A percentile compares a stretch with the other conserved stretches of the same genome.
Evolutionary conservation across 495 filamentous ascomycete genomes (phyloP).

Genomic region (Penicillium manginii): DNA sequence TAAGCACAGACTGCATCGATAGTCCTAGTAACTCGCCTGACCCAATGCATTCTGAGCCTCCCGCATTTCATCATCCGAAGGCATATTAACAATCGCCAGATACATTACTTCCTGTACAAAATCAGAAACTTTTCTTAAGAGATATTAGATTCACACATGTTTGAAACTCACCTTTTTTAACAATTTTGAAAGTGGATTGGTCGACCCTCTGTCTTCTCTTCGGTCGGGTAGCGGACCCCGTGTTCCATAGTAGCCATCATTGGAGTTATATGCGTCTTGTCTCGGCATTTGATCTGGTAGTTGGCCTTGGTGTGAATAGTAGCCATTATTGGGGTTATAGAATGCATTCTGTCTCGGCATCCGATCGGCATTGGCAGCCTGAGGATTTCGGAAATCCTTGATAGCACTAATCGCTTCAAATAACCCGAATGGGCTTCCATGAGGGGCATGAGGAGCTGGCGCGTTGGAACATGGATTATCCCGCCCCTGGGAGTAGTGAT

Average conservation of each 20-base stretch:
- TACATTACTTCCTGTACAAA: slow-evolving; percentile 49
- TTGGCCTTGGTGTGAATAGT: background rate
- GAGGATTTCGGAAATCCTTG: slow-evolving; percentile 5
- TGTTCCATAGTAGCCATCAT: background rate
- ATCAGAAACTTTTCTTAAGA: background rate
- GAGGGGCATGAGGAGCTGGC: slow-evolving; percentile 14
- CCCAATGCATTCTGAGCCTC: slow-evolving; percentile 17
- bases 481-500: background rate
- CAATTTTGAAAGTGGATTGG: slow-evolving; percentile 14
- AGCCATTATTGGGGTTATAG: background rate
- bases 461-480: slow-evolving; percentile 10
- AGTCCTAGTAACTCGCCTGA: background rate
- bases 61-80: slow-evolving; percentile 47
- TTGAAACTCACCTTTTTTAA: slow-evolving; percentile 16
- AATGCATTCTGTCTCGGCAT: background rate
- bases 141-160: background rate
- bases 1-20: no score
- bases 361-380: background rate
- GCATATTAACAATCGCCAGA: slow-evolving; percentile 57
- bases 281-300: background rate
- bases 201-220: background rate
- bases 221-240: background rate
- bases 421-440: slow-evolving; percentile 10
- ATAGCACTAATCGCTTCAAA: slow-evolving; percentile 9
- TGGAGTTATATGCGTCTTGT: background rate